Base-by-base conservation (phyloP, 192 early-diverging fungal species). In the Rhizophagus clarus region DNA sequence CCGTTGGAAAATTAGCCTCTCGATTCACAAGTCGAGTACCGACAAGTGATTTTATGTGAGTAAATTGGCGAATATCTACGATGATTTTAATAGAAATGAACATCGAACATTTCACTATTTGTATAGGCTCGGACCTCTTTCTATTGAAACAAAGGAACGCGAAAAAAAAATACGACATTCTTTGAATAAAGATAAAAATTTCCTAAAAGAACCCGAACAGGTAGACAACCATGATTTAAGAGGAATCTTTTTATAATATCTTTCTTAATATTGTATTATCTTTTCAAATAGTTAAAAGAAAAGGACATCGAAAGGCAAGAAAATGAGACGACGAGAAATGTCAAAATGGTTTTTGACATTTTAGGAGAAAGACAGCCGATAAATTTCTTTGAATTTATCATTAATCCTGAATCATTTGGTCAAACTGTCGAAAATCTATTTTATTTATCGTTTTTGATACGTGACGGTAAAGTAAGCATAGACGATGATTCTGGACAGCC, bases 361-460 rank as follows among this genome's bases (percentile, higher is more conserved):
- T 68, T 98, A 72, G 81, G 87, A 15, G 66, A 89, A 49, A 72
- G 80, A 9, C 90, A 90, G 0, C 86, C 90, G 1, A 86, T 91
- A 72, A 93, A 93, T 79, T 86, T 97, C 75, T 97, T 97, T 82
- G 84, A 93, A 79, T 93, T 99, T 80, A 88, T 97, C 56, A 87
- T 94, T 68, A 98, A 99, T 84, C 97, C 97, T 14, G 82, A 88
- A 5, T 96, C 96, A 22, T 98, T 97, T 83, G 86, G 91, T 7
- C 97, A 99, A 87, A 94, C 95, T 6, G 92, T 99, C 4, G 97
- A 99, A 82, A 99, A 99, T 83, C 88, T 99, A 61, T 99, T 99
- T 82, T 97, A 97, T 73, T 82, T 97, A n/a, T 95, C 96, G n/a
- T 99, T 99, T 81, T 85, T 99, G 62, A 89, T 98, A 24, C 89